Evolutionary conservation across 371 early-diverging fungal species (phyloP), one percentile per base, ranked within the genome.

Genomic region (Mucor circinelloides): DNA sequence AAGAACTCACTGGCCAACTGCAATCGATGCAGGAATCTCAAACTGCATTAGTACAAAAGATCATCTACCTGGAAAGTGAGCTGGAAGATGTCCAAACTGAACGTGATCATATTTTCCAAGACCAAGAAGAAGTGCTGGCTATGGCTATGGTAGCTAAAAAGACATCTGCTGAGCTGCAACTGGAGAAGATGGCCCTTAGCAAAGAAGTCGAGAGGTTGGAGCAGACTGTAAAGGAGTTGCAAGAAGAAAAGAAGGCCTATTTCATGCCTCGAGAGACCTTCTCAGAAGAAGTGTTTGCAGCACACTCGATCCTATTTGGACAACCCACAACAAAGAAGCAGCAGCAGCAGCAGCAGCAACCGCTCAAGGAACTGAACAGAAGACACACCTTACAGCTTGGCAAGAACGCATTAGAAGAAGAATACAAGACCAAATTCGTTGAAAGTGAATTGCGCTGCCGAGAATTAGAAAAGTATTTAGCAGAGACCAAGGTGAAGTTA

Each of bases 371-470:
- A 57, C 58, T 50, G 21, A 25, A 21, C 27, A 48, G 71, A 34
- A 68, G 70, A 10, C 73, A 71, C 27, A 73, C 72, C 15, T 38
- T 73, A 8, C 71, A 76, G 30, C 44, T 70, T 2, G 63, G 70
- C 21, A 63, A 59, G 7, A 19, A 19, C 59, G 36, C 36, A 4
- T 13, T 32, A 46, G 56, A 60, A 13, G 68, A 64, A 32, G 78
- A 79, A 50, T 80, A 73, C 65, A 67, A 78, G 55, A 42, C 63
- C 2, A 80, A 80, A 32, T 79, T 69, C 46, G 76, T 77, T 12
- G 81, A 83, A 31, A 78, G 77, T 21, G 82, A 81, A 60, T 56
- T 78, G 15, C 79, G 84, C 13, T 84, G 84, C 58, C 77, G 84
- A 12, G 84, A 81, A 55, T 61, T 84, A 25, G 84, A 84, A 52